Base-by-base conservation (phyloP, 2,329 filamentous ascomycete genomes). In the Emergomyces pasteurianus region DNA sequence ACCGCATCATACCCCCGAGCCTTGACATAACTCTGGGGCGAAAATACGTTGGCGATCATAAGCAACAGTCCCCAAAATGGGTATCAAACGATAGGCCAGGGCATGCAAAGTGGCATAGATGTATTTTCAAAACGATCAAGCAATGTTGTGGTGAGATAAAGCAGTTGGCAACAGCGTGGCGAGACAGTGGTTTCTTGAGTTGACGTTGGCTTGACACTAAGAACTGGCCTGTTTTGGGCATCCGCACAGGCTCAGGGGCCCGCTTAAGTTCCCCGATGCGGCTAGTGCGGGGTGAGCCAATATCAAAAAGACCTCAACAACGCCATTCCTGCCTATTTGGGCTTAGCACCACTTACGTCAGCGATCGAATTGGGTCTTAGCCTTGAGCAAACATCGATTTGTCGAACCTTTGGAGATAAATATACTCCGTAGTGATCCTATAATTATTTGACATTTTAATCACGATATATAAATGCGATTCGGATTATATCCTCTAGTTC, bases 21-120 rank as follows among this genome's bases (percentile, higher is more conserved):
- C 74, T 71, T 71, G 74, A 77, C 72, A 77, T 77, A 68, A 72
- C 71, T 72, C 73, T 72, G 68, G 72, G 72, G 68, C 70, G 72
- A 69, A 69, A 71, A 68, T 65, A 69, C 64, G 65, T 66, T 67
- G 71, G 68, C 66, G 65, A 72, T 69, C 74, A 75, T 74, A 71
- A 71, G 74, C 65, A 60, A 59, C 61, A 82, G 79, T 72, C 79
- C 79, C 70, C 79, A 79, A 86, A 83, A 87, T 84, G 76, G 79
- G 79, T 79, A 80, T 84, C 77, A 82, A 75, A 74, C 77, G 79
- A 84, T 85, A 83, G 81, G 81, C 75, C 73, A 74, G 73, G 72
- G 78, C 78, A 80, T 84, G 78, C 74, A 75, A 79, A 76, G 78
- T 75, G 71, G 70, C 69, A 72, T 76, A 74, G 73, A 73, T 71